Conservation (phyloP, 768 basidiomycete genomes). For the Termitomyces sp. region DNA sequence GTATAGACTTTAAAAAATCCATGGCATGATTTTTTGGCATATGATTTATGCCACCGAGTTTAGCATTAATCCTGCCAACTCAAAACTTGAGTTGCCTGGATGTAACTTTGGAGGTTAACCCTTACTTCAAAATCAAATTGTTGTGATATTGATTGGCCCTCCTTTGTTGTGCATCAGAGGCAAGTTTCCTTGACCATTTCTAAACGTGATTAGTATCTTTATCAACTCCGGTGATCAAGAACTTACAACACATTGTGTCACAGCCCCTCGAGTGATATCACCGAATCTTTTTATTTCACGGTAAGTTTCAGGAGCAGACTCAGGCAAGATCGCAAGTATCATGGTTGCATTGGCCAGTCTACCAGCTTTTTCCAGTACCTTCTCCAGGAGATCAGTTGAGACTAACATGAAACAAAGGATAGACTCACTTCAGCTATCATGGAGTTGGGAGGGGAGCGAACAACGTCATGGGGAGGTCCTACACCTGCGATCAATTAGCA, state of each 20-base stretch:
- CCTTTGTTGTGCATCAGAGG: constrained; percentile 6
- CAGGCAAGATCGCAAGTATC: constrained; percentile 24
- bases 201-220: neutral
- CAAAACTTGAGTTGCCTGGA: neutral
- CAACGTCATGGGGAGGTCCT: constrained; percentile 3
- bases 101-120: neutral
- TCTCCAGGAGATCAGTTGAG: neutral
- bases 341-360: constrained; percentile 11
- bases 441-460: constrained; percentile 1
- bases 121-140: constrained; percentile 56
- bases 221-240: neutral
- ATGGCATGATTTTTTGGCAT: constrained; percentile 39
- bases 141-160: constrained; percentile 48
- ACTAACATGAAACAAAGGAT: neutral
- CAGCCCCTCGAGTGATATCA: constrained; percentile 45
- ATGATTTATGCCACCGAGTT: constrained; percentile 60
- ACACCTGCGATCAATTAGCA: neutral
- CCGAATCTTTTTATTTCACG: constrained; percentile 24
- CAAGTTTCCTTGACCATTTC: constrained; percentile 23
- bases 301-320: constrained; percentile 22
- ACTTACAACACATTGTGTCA: constrained; percentile 60
- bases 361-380: constrained; percentile 10
- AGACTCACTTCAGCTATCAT: neutral
- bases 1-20: constrained; percentile 21
- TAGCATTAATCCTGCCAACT: constrained; percentile 51